Conservation (phyloP, 352 stramenopile species). For the Peronospora tabacina region DNA sequence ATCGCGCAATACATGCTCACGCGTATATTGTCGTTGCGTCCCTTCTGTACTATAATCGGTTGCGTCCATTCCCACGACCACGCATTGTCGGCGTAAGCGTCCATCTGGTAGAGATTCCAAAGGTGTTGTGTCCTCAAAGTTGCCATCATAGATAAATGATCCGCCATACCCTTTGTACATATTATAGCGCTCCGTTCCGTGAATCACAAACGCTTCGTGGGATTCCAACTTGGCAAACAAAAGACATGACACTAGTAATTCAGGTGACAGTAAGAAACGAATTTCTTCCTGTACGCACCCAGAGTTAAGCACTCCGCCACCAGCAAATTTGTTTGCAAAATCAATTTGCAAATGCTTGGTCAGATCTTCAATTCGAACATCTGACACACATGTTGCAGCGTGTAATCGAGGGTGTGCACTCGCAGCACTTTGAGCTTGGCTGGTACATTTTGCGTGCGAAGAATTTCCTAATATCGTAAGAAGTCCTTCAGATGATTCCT, state of each 20-base stretch:
- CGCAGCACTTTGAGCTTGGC: background rate
- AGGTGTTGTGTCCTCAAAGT: constrained; percentile 33
- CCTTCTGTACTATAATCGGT: constrained; percentile 43
- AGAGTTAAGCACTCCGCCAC: constrained; percentile 59
- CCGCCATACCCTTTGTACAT: constrained; percentile 51
- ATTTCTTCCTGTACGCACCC: constrained; percentile 83
- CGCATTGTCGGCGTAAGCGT: constrained; percentile 34
- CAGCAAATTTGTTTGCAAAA: constrained; percentile 78
- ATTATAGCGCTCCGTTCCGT: constrained; percentile 55
- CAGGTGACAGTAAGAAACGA: constrained; percentile 64
- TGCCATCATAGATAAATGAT: constrained; percentile 44
- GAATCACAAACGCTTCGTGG: constrained; percentile 65
- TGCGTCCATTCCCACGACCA: constrained; percentile 69
- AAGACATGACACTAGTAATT: constrained; percentile 59
- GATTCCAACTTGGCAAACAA: constrained; percentile 53
- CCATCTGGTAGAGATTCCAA: constrained; percentile 7
- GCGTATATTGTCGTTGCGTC: constrained; percentile 41
- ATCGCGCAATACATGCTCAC: constrained; percentile 46
- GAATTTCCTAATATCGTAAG: constrained; percentile 10
- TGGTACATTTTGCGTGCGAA: background rate
- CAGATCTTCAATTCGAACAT: constrained; percentile 57
- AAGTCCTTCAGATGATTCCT: constrained; percentile 18
- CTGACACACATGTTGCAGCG: constrained; percentile 25
- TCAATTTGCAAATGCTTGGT: constrained; percentile 62
- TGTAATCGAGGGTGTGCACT: constrained; percentile 8